A percentile compares a stretch with the other conserved stretches of the same genome.
phyloP scores from a whole-genome alignment of 2,329 filamentous ascomycete species.

The Thelonectria blattea region DNA sequence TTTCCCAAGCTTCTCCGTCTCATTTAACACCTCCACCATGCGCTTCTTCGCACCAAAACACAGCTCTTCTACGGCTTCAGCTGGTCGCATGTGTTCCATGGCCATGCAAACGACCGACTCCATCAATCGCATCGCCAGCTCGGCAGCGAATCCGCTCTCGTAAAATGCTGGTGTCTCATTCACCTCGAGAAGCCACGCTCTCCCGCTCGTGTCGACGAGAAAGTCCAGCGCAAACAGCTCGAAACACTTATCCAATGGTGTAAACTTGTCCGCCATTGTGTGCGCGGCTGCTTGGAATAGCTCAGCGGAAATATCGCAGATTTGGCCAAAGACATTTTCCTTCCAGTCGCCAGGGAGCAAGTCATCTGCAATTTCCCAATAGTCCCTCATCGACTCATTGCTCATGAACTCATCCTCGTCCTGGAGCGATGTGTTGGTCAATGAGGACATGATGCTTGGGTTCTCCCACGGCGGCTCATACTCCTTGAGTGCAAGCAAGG shows the following conservation, averaged over 20 bases:
- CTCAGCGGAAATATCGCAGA: conserved; percentile 43
- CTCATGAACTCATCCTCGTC: conserved; percentile 42
- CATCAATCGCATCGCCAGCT: conserved; percentile 44
- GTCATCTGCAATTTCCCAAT: conserved; percentile 40
- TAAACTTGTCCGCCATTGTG: conserved; percentile 49
- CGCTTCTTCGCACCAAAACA: background rate
- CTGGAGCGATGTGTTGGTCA: conserved; percentile 48
- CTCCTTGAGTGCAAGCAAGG: conserved; percentile 43
- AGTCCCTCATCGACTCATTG: conserved; percentile 44
- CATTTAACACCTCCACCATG: conserved; percentile 32
- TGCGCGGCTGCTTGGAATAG: conserved; percentile 44
- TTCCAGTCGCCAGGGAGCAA: conserved; percentile 44
- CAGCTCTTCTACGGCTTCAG: background rate
- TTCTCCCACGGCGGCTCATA: conserved; percentile 47
- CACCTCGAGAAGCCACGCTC: conserved; percentile 45
- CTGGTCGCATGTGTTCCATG: conserved; percentile 43
- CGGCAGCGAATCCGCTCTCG: conserved; percentile 42
- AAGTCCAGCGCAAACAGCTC: conserved; percentile 48
- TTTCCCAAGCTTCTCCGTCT: conserved; percentile 27
- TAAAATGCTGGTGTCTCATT: conserved; percentile 50
- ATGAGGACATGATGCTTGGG: conserved; percentile 41
- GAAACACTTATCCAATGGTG: conserved; percentile 44
- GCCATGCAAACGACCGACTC: conserved; percentile 43
- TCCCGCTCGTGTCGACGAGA: conserved; percentile 41
- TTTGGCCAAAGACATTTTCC: conserved; percentile 41